Percentiles rank a stretch among this genome's conserved stretches.
phyloP scores from a whole-genome alignment of 331 rosid species.

The Saraca asoca region DNA sequence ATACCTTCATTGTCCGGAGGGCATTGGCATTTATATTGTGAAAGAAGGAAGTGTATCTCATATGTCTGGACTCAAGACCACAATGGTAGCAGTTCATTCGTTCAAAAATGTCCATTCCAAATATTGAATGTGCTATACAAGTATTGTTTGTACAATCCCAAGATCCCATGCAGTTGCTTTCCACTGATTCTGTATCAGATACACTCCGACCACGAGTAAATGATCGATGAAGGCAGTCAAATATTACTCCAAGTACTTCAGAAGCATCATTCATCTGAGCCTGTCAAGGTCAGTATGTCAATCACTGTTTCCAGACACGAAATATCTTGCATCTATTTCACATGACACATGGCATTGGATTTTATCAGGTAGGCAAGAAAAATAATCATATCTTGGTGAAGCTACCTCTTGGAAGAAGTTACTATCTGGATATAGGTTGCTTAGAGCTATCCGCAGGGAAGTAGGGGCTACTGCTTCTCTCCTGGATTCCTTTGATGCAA shows the following conservation, averaged over 20 bases:
- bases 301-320: constrained; percentile 38
- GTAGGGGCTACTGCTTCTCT: constrained; percentile 92
- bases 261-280: constrained; percentile 99
- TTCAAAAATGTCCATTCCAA: constrained; percentile 88
- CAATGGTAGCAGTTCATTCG: constrained; percentile 87
- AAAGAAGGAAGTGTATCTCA: constrained; percentile 90
- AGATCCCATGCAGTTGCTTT: constrained; percentile 66
- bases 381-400: not conserved
- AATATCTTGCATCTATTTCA: constrained; percentile 21
- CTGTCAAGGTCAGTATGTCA: constrained; percentile 52
- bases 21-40: constrained; percentile 96
- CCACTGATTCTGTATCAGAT: constrained; percentile 68
- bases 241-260: constrained; percentile 86
- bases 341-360: no score
- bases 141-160: constrained; percentile 80
- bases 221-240: constrained; percentile 88
- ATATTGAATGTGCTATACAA: constrained; percentile 89
- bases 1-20: constrained; percentile 92
- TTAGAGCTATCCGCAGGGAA: constrained; percentile 85
- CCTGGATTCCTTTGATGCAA: constrained; percentile 60
- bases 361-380: no score
- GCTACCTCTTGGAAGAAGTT: constrained; percentile 93
- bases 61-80: constrained; percentile 77
- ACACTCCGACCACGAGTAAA: constrained; percentile 58
- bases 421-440: constrained; percentile 87